phyloP scores from a whole-genome alignment of 495 filamentous ascomycete species.

The Aspergillus bertholletiae region DNA sequence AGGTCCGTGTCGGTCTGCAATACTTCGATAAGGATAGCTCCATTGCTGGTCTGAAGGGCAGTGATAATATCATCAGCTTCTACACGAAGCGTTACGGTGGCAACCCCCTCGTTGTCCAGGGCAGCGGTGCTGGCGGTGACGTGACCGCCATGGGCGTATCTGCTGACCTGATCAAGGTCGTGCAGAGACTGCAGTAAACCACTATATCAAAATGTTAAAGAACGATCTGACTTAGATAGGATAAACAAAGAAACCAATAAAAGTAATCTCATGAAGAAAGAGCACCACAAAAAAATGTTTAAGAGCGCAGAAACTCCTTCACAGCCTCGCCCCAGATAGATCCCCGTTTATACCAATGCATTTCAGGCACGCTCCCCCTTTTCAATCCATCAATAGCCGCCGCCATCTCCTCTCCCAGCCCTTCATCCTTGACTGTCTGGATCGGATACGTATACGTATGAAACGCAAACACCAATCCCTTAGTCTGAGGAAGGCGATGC shows the following conservation, averaged over 20 bases:
- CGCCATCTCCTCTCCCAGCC: conserved; percentile 60
- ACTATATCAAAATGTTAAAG: background rate
- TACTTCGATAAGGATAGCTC: conserved; percentile 78
- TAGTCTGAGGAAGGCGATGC: conserved; percentile 63
- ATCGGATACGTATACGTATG: conserved; percentile 78
- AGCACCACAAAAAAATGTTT: background rate
- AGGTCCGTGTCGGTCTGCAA: conserved; percentile 85
- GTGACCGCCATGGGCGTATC: conserved; percentile 97
- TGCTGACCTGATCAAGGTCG: conserved; percentile 81
- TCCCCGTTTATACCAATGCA: conserved; percentile 66
- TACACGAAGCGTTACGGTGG: conserved; percentile 89
- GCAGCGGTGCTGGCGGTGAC: conserved; percentile 89
- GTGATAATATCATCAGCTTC: conserved; percentile 97
- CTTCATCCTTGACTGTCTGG: conserved; percentile 64
- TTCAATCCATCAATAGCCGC: conserved; percentile 70
- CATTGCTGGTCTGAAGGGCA: conserved; percentile 90
- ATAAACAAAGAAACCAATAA: background rate
- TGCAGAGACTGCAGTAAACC: conserved; percentile 42
- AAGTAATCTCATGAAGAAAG: background rate
- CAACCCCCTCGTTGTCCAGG: conserved; percentile 90
- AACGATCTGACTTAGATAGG: background rate
- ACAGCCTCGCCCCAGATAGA: conserved; percentile 64
- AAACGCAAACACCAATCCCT: conserved; percentile 70
- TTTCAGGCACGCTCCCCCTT: conserved; percentile 62
- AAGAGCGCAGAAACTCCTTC: conserved; percentile 52